Evolutionary conservation across 805 yeast species (phyloP), one percentile per base, ranked within the genome.

Genomic region (Candida ficus): DNA sequence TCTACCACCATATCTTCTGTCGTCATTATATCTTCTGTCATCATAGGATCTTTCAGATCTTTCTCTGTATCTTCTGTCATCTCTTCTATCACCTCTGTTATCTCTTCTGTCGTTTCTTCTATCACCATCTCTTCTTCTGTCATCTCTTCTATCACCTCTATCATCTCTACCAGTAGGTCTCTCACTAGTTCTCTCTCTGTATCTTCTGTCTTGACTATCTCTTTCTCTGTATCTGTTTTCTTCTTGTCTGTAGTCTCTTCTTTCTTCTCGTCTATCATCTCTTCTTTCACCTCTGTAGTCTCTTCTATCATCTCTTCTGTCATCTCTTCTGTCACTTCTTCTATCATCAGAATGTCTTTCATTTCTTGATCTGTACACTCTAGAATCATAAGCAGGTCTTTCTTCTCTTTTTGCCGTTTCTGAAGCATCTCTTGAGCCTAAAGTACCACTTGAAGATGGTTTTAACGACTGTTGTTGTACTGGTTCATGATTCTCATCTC

Each of bases 221-320:
- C 33, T 41, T 14, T 36, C 35, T 19, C 45, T 45, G 41, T 38
- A 39, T 14, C 49, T 39, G 37, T 49, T 41, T 6, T 8, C 17
- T 23, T 27, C 41, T 5, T 17, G 23, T 22, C 36, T 38, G 20
- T 32, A 21, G 11, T 29, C 29, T 13, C 42, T 20, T 9, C 35
- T 44, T 16, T 44, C 32, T 11, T 25, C 21, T 13, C 29, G 43
- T 35, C 49, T 41, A 2, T 35, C 8, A 18, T 44, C 41, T 35
- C 38, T 37, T 11, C 29, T 19, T 18, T 29, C 21, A 12, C 18
- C 22, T 29, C 33, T 19, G 6, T 28, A 23, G 13, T 29, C 37
- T 23, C 37, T 37, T 10, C 28, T 17, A 9, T 29, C 33, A 11
- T 11, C 8, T 29, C 23, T 19, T 29, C 8, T 6, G 7, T 29